A percentile compares a stretch with the other conserved stretches of the same genome.
phyloP scores from a whole-genome alignment of 495 filamentous ascomycete species.

The Aspergillus diversus region DNA sequence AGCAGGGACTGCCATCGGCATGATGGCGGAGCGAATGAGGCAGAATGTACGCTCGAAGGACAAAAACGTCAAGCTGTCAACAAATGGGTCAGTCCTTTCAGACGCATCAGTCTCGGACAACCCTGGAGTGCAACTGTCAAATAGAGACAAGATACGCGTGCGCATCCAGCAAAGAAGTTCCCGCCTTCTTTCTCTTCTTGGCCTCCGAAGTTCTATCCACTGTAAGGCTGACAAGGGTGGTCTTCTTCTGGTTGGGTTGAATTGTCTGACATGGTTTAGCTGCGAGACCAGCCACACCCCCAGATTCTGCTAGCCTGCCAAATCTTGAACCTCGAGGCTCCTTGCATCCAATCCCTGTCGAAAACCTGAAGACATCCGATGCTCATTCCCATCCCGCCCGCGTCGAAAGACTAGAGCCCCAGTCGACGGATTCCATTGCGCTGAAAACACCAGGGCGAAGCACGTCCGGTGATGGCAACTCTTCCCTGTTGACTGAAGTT shows the following conservation, averaged over 20 bases:
- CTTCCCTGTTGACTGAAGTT: neutral
- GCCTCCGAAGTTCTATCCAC: constrained; percentile 29
- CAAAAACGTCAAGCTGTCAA: neutral
- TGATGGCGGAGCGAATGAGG: neutral
- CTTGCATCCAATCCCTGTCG: no score
- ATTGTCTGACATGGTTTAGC: constrained; percentile 8
- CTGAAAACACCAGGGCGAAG: neutral
- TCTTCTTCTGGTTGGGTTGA: neutral
- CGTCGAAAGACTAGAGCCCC: neutral
- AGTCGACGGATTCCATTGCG: neutral
- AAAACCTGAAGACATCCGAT: neutral
- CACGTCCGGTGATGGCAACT: neutral
- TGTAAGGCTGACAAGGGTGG: constrained; percentile 18
- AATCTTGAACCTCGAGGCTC: neutral
- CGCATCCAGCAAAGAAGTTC: constrained; percentile 40
- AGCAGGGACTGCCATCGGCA: no score
- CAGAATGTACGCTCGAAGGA: neutral
- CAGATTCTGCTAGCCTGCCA: neutral
- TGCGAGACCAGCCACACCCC: neutral
- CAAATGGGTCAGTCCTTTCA: constrained; percentile 26
- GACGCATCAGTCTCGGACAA: constrained; percentile 32
- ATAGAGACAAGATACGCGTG: constrained; percentile 27
- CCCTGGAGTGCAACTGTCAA: constrained; percentile 11
- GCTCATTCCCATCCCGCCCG: neutral
- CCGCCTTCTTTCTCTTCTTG: constrained; percentile 41